Evolutionary conservation across 2,329 filamentous ascomycete genomes (phyloP).

Genomic region (Hypoxylon sp.): DNA sequence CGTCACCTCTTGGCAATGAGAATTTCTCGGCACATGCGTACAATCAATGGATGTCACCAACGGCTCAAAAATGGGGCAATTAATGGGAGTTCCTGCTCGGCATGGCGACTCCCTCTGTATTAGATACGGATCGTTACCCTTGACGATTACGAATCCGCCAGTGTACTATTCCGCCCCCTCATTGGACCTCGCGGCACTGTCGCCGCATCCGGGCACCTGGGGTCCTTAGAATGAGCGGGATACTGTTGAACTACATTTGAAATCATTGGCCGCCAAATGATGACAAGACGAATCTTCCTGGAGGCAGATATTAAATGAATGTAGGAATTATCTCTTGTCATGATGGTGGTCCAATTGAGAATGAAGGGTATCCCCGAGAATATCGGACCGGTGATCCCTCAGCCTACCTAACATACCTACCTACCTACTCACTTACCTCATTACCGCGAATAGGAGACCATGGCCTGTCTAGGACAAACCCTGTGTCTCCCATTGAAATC

Average conservation of each 20-base stretch:
- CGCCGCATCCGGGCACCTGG: conserved; percentile 15
- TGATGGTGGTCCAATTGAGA: conserved; percentile 25
- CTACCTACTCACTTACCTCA: neutral
- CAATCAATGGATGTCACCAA: conserved; percentile 49
- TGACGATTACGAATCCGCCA: conserved; percentile 23
- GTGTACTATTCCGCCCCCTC: conserved; percentile 21
- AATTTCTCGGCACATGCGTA: conserved; percentile 48
- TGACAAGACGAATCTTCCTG: conserved; percentile 35
- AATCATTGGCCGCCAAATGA: conserved; percentile 27
- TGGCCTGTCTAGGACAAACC: conserved; percentile 25
- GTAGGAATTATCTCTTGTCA: conserved; percentile 35
- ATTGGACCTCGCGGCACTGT: conserved; percentile 9
- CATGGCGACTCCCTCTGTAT: conserved; percentile 18
- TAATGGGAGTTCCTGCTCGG: conserved; percentile 34
- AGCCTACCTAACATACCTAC: conserved; percentile 17
- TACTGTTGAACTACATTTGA: conserved; percentile 29
- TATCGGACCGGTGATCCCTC: conserved; percentile 27
- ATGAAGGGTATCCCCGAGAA: conserved; percentile 21
- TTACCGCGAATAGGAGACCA: conserved; percentile 25
- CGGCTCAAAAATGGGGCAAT: conserved; percentile 52
- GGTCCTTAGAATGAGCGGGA: conserved; percentile 25
- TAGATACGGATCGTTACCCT: conserved; percentile 26
- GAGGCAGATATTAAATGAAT: conserved; percentile 30
- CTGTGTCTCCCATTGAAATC: conserved; percentile 28
- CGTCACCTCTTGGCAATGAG: conserved; percentile 47